phyloP scores from a whole-genome alignment of 306 rosid genomes.

The Sicyos baderoa region DNA sequence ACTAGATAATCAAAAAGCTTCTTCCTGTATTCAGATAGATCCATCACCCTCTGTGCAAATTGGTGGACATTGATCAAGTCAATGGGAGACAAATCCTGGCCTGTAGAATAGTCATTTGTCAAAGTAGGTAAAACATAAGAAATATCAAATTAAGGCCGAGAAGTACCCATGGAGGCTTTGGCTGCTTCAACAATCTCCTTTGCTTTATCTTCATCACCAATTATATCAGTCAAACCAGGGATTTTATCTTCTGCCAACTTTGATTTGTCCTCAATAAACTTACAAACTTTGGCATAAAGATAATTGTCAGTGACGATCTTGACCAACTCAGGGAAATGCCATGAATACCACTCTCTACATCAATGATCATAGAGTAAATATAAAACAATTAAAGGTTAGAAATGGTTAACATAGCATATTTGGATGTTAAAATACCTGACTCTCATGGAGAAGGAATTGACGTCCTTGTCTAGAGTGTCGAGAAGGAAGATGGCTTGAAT shows the following conservation, averaged over 20 bases:
- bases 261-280: constrained; percentile 68
- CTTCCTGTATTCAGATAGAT: constrained; percentile 77
- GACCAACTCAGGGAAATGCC: constrained; percentile 97
- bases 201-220: constrained; percentile 94
- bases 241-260: constrained; percentile 62
- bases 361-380: not conserved
- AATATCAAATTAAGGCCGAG: not conserved
- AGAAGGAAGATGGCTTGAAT: constrained; percentile 95
- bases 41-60: constrained; percentile 92
- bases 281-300: constrained; percentile 72
- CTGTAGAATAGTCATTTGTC: constrained; percentile 32
- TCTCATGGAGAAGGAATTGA: constrained; percentile 91
- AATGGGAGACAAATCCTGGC: constrained; percentile 79
- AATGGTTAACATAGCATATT: no score
- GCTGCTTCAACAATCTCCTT: constrained; percentile 97
- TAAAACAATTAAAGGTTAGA: no score
- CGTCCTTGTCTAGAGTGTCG: constrained; percentile 89
- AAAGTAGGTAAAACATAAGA: constrained; percentile 20
- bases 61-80: constrained; percentile 87
- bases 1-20: constrained; percentile 73
- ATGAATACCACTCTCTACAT: constrained; percentile 94
- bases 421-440: no score
- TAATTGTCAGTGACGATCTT: constrained; percentile 88
- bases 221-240: constrained; percentile 49
- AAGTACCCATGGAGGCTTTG: constrained; percentile 95